These are phyloP conservation scores for Penicillium bialowiezense DNA, from an alignment of 495 filamentous ascomycete genomes.

Conservation along the genomic window DNA sequence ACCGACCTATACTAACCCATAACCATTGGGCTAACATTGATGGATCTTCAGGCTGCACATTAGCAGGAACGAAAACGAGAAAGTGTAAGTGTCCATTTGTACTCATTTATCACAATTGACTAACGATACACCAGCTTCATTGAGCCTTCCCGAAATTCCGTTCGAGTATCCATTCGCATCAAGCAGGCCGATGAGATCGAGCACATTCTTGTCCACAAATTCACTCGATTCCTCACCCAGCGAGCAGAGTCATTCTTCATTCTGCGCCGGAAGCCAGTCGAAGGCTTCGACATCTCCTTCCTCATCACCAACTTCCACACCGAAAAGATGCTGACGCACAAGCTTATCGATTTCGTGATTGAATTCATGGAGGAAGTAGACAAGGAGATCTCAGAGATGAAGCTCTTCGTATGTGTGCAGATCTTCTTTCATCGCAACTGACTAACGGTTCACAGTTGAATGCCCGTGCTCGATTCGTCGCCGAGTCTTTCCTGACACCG, in stretches of 20 bases:
- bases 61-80: conserved; percentile 91
- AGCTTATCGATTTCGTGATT: conserved; percentile 97
- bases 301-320: conserved; percentile 98
- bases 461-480: conserved; percentile 94
- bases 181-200: conserved; percentile 99
- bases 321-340: conserved; percentile 96
- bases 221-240: conserved; percentile 92
- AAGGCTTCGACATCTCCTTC: conserved; percentile 99
- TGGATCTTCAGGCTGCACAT: conserved; percentile 40
- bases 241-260: conserved; percentile 98
- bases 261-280: conserved; percentile 87
- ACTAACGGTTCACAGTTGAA: conserved; percentile 66
- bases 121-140: conserved; percentile 2
- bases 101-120: not conserved
- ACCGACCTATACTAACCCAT: not conserved
- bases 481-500: conserved; percentile 95
- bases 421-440: conserved; percentile 13
- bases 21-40: conserved; percentile 3
- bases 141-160: conserved; percentile 93
- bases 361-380: conserved; percentile 99
- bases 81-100: conserved; percentile 57
- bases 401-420: conserved; percentile 79
- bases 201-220: conserved; percentile 90
- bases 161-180: conserved; percentile 94
- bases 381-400: conserved; percentile 99